Percentiles rank a stretch among this genome's conserved stretches.
Conservation (phyloP, 2,329 filamentous ascomycete genomes). For the Sporothrix schenckii region DNA sequence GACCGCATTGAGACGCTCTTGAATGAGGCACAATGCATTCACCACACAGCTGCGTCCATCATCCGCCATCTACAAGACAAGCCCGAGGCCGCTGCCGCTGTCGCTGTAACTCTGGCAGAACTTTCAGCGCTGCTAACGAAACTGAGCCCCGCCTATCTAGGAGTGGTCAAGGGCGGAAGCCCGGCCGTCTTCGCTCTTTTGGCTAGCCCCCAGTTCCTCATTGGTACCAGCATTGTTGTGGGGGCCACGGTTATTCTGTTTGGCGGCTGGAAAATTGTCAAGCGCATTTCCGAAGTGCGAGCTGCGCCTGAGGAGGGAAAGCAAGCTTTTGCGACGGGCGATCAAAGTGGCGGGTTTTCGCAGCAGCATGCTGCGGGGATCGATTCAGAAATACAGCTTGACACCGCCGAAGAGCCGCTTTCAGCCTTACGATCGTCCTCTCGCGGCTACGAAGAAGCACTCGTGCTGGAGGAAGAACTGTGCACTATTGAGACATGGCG, state of each 20-base stretch:
- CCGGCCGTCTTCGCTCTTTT: slow-evolving; percentile 86
- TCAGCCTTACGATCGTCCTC: background rate
- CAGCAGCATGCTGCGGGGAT: no score
- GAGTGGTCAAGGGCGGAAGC: slow-evolving; percentile 74
- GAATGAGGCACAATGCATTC: slow-evolving; percentile 84
- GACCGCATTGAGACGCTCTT: slow-evolving; percentile 74
- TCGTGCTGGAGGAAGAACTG: slow-evolving; percentile 61
- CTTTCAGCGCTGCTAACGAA: slow-evolving; percentile 80
- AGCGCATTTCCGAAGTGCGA: slow-evolving; percentile 66
- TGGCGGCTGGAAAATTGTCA: slow-evolving; percentile 96
- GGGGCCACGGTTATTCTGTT: slow-evolving; percentile 96
- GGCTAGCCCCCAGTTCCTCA: slow-evolving; percentile 89
- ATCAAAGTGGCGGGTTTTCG: slow-evolving; percentile 22
- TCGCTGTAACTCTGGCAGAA: slow-evolving; percentile 89
- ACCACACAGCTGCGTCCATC: slow-evolving; percentile 79
- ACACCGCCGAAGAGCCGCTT: background rate
- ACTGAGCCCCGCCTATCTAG: slow-evolving; percentile 79
- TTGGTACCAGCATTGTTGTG: slow-evolving; percentile 83
- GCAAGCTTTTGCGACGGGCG: slow-evolving; percentile 40
- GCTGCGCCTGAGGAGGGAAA: slow-evolving; percentile 39
- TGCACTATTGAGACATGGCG: slow-evolving; percentile 63
- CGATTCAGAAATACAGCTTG: slow-evolving; percentile 26
- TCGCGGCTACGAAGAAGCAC: slow-evolving; percentile 54
- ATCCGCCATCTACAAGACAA: slow-evolving; percentile 72
- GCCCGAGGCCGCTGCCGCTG: slow-evolving; percentile 89